Base-by-base conservation (phyloP, 2,329 filamentous ascomycete species). In the Ophiostoma novo-ulmi region DNA sequence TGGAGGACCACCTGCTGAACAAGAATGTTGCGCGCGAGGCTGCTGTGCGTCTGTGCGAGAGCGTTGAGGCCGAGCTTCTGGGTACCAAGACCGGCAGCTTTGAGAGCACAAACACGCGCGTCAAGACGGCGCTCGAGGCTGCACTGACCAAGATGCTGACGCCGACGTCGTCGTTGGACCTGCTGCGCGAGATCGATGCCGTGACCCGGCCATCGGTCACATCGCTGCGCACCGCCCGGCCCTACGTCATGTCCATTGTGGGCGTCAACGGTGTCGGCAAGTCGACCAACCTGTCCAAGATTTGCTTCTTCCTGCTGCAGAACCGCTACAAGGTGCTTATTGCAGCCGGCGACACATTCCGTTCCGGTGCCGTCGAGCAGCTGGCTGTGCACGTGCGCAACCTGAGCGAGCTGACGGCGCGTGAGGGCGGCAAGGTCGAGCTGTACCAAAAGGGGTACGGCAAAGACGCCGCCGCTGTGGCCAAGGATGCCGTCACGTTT, bases 181-280 rank as follows among this genome's bases (percentile, higher is more conserved):
- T 99, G 67, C 89, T 99, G 66, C 93, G 94, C 76, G 93, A 97
- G 78, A 98, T 99, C 75, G 89, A 94, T 77, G 86, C 89, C 64
- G 88, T 96, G 73, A 90, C 88, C 7, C 84, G 87, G 13, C 89
- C 92, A 0, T 82, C 89, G 0, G 83, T 82, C 31, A 86, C 88
- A 3, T 89, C 88, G 39, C 84, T 89, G 72, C 82, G 87, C 75
- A 84, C 85, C 72, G 80, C 86, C 26, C 90, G 95, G 4, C 95
- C 95, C 63, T 99, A 98, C 78, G 94, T 98, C 76, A 96, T 99
- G 78, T 97, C 93, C 71, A 97, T 99, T 73, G 95, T 99, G 63
- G 95, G 95, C 73, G 95, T 99, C 78, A 99, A 99, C 79, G 95
- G 95, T 70, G 95, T 99, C 52, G 95, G 95, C 77, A 99, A 99